Percentiles rank a stretch among this genome's conserved stretches.
These are phyloP conservation scores for Oryza longistaminata DNA, from an alignment of 176 grass and related monocot species.

Conservation along the genomic window DNA sequence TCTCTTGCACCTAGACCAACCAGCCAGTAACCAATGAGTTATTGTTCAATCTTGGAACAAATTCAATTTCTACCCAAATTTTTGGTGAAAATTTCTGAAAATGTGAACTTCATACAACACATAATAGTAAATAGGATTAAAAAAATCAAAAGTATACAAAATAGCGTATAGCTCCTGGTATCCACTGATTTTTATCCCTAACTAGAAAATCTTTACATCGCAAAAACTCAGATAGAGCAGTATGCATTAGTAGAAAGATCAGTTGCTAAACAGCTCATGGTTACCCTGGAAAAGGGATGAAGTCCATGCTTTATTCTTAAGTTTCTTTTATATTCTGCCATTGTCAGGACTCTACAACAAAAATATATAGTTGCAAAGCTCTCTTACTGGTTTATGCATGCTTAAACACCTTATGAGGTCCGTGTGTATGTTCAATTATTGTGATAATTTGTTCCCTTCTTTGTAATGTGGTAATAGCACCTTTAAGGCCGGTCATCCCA, in stretches of 20 bases:
- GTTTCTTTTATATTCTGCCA: background rate
- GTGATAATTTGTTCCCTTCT: slow-evolving; percentile 36
- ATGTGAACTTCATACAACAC: background rate
- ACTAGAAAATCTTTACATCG: background rate
- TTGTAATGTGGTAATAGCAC: slow-evolving; percentile 58
- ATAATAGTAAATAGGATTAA: background rate
- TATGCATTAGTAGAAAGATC: background rate
- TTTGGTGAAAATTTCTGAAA: background rate
- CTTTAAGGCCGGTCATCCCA: slow-evolving; percentile 59
- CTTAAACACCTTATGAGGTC: slow-evolving; percentile 3
- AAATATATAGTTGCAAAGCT: slow-evolving; percentile 10
- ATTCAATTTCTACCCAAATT: background rate
- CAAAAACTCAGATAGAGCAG: background rate
- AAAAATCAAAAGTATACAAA: background rate
- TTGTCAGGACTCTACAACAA: background rate
- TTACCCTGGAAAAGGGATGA: background rate
- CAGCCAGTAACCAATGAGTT: background rate
- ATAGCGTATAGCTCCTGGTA: background rate
- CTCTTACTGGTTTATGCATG: slow-evolving; percentile 24
- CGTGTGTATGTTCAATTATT: slow-evolving; percentile 31
- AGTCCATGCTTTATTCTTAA: background rate
- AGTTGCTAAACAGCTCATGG: background rate
- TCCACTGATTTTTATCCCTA: background rate
- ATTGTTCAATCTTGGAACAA: background rate
- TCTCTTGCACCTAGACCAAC: background rate